Conservation (phyloP, 2,329 filamentous ascomycete genomes). For the Diaporthe destruens region DNA sequence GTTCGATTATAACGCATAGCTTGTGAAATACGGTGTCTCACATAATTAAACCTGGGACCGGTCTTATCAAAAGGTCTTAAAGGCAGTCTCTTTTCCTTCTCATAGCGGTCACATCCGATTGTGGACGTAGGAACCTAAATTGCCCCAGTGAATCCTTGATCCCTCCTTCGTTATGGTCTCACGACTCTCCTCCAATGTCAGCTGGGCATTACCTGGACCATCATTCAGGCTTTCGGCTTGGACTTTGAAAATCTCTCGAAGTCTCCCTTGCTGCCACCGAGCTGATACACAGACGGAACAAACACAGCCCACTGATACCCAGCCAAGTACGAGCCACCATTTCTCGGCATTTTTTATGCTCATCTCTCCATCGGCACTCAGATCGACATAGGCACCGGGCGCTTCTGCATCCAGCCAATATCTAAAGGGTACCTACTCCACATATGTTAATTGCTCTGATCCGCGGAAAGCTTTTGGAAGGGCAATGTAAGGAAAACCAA, state of each 20-base stretch:
- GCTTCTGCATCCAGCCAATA: constrained; percentile 40
- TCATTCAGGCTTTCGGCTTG: constrained; percentile 48
- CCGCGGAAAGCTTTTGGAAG: background rate
- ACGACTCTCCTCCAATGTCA: constrained; percentile 12
- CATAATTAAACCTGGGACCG: background rate
- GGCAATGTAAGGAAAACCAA: too few species aligned
- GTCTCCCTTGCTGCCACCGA: constrained; percentile 51
- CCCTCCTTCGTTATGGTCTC: background rate
- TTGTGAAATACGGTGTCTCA: background rate
- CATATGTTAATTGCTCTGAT: background rate
- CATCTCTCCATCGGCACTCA: constrained; percentile 47
- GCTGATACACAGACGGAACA: constrained; percentile 48
- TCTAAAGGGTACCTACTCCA: constrained; percentile 37
- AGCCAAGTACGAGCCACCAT: constrained; percentile 49
- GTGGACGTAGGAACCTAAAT: background rate
- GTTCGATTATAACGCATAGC: background rate
- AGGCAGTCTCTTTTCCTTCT: background rate
- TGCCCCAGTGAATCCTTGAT: background rate
- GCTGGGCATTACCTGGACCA: background rate
- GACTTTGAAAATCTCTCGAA: constrained; percentile 48
- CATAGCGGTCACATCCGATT: background rate
- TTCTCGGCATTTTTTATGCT: constrained; percentile 41
- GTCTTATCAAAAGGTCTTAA: background rate
- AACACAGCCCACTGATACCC: constrained; percentile 44
- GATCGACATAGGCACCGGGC: constrained; percentile 45